Evolutionary conservation across 2,329 filamentous ascomycete species (phyloP), one percentile per base, ranked within the genome.

Genomic region (Mycocentrospora acerina): DNA sequence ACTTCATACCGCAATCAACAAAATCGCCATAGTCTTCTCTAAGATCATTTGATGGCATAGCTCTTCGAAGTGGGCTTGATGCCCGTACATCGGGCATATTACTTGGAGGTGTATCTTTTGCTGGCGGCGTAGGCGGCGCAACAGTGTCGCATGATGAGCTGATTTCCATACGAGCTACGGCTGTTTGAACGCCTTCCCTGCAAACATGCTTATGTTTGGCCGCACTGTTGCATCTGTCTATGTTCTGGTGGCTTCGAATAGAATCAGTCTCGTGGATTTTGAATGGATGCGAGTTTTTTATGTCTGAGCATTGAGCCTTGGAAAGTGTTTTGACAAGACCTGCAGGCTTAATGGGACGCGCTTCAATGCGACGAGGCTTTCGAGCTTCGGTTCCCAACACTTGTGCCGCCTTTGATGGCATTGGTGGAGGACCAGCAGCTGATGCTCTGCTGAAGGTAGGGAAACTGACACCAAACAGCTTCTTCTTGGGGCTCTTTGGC

Each of bases 61-160:
- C 44, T 30, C 47, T 47, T 19, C 52, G 52, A 18, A 59, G 47
- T 13, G 52, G 54, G 29, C 51, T 57, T 11, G 42, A 8, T 12
- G 48, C 32, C 13, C 44, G 40, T 1, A 24, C 18, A 13, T 17
- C 18, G 16, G 37, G 15, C 24, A 43, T 49, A 28, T 32, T 16
- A 3, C 57, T 36, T 2, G 67, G 68, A 22, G 71, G 71, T 0
- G 71, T 73, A 41, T 73, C 67, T 40, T 74, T 73, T 11, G 64
- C 57, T 5, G 69, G 70, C 14, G 71, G 71, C 2, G 70, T 72
- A 4, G 71, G 70, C 10, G 70, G 59, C 8, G 37, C 22, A 7
- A 39, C 35, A 14, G 42, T 46, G n/a, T 50, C 48, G 13, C 41
- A 36, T 1, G 51, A 48, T 4, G 36, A 17, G 4, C 32, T 39